These are phyloP conservation scores for Myrica gale DNA, from an alignment of 306 rosid species.

Conservation along the genomic window DNA sequence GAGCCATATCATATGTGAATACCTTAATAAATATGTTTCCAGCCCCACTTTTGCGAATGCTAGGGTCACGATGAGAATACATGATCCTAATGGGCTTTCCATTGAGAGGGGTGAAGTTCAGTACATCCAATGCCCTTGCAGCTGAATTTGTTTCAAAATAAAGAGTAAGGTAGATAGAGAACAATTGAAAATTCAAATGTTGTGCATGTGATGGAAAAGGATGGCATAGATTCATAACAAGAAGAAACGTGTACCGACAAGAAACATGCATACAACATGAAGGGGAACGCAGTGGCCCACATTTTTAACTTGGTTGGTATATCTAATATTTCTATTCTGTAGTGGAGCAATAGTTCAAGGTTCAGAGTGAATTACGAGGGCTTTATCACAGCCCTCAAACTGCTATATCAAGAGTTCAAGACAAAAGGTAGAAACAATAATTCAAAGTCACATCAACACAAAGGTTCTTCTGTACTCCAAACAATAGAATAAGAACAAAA, in stretches of 20 bases:
- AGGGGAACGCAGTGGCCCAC: background rate
- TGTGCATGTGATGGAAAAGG: too few relatives aligned
- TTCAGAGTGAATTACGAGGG: background rate
- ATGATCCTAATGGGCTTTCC: constrained; percentile 78
- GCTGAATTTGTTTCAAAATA: constrained; percentile 46
- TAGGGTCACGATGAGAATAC: constrained; percentile 98
- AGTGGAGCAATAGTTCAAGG: background rate
- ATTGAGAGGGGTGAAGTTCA: constrained; percentile 83
- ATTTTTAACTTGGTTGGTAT: background rate
- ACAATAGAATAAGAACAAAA: background rate
- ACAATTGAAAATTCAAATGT: background rate
- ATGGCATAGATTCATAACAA: background rate
- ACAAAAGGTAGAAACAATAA: background rate
- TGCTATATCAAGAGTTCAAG: background rate
- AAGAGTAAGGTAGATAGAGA: background rate
- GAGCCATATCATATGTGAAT: constrained; percentile 7
- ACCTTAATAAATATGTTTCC: constrained; percentile 98
- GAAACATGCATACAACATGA: background rate
- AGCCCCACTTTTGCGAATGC: constrained; percentile 85
- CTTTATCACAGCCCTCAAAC: background rate
- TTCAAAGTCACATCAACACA: background rate
- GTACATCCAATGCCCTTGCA: constrained; percentile 86
- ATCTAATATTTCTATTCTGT: background rate
- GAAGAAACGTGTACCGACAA: constrained; percentile 4
- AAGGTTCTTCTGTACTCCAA: background rate